A percentile compares a stretch with the other conserved stretches of the same genome.
Evolutionary conservation across 202 grass and related monocot genomes (phyloP).

Genomic region (Eragrostis tef): DNA sequence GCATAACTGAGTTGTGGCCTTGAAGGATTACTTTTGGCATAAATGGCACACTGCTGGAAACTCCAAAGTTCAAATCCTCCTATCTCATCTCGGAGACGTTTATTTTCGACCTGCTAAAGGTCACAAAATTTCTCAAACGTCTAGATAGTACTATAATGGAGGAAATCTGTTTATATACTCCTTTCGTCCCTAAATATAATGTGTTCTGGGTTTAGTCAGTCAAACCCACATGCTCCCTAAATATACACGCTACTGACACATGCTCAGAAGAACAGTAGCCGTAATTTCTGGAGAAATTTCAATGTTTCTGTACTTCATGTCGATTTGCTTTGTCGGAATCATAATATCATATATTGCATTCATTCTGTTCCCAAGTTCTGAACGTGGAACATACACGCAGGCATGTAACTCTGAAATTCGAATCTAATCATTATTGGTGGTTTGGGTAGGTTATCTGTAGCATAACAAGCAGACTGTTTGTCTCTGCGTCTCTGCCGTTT

Average conservation of each 20-base stretch:
- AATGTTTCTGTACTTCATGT: background rate
- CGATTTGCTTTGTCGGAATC: background rate
- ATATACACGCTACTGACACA: background rate
- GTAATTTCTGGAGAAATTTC: background rate
- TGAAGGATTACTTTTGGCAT: background rate
- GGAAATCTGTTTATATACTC: too few relatives aligned
- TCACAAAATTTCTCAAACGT: too few relatives aligned
- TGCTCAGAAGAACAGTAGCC: background rate
- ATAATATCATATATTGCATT: background rate
- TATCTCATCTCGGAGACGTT: too few relatives aligned
- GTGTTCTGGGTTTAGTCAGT: too few relatives aligned
- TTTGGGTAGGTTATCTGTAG: background rate
- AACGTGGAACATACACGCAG: constrained; percentile 33
- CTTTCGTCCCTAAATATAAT: too few relatives aligned
- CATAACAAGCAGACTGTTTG: background rate
- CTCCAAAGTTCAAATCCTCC: background rate
- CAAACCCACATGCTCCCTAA: too few relatives aligned
- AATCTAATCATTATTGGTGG: background rate
- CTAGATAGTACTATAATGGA: too few relatives aligned
- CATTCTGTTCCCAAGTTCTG: background rate
- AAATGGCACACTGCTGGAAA: background rate
- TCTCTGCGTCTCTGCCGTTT: background rate
- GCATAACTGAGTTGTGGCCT: background rate
- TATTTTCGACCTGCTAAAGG: too few relatives aligned
- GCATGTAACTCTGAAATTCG: constrained; percentile 26